Evolutionary conservation across 2,329 filamentous ascomycete genomes (phyloP).

Genomic region (Diplodia intermedia): DNA sequence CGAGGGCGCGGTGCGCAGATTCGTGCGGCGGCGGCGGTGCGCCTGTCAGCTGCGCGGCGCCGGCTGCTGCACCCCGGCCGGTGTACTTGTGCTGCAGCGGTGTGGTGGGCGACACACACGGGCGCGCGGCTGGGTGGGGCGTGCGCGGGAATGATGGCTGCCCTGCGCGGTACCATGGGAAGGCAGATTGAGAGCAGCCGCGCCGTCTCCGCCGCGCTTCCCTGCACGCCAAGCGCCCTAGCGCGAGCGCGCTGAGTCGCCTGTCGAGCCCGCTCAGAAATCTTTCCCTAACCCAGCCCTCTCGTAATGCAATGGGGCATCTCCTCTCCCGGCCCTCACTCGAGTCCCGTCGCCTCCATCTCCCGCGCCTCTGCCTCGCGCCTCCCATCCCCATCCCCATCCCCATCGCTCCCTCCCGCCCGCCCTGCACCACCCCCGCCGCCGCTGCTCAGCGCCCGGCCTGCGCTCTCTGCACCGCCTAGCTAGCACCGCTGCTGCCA

Average conservation of each 20-base stretch:
- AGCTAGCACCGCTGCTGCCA: neutral
- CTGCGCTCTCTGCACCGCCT: constrained; percentile 8
- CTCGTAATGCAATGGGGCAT: constrained; percentile 29
- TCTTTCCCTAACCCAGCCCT: constrained; percentile 29
- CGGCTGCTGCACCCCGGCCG: constrained; percentile 14
- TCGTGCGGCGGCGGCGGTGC: constrained; percentile 27
- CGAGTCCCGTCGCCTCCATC: constrained; percentile 30
- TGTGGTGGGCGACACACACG: neutral
- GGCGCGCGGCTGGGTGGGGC: constrained; percentile 7
- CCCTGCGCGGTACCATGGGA: constrained; percentile 22
- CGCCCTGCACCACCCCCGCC: neutral
- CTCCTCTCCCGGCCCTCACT: constrained; percentile 28
- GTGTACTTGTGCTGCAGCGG: constrained; percentile 14
- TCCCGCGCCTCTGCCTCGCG: constrained; percentile 27
- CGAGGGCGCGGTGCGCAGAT: constrained; percentile 28
- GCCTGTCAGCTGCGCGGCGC: constrained; percentile 22
- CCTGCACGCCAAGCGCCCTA: constrained; percentile 19
- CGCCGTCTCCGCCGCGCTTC: constrained; percentile 18
- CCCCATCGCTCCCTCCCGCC: constrained; percentile 2
- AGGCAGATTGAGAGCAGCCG: constrained; percentile 26
- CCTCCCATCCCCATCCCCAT: constrained; percentile 21
- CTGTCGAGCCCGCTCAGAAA: constrained; percentile 27
- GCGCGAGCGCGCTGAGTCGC: constrained; percentile 9
- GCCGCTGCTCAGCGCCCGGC: neutral
- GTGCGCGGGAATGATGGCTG: constrained; percentile 25